Evolutionary conservation across 805 yeast species (phyloP), one percentile per base, ranked within the genome.

Genomic region (Jamesozyma piceae): DNA sequence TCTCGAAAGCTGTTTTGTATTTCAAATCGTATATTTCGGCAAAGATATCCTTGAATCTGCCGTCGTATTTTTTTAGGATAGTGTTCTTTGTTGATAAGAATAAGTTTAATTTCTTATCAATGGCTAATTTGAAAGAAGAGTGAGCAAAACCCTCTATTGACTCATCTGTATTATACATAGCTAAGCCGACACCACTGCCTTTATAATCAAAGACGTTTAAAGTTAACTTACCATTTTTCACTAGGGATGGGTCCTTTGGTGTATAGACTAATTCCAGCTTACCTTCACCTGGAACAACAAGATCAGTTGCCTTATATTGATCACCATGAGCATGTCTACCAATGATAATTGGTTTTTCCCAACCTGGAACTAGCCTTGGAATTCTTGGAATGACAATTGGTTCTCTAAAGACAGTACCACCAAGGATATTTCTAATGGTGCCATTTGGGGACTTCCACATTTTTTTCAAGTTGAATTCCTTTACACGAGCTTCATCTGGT

Each of bases 391-490:
- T 82, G 44, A 83, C 82, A 58, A 83, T 83, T 43, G 89, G 86
- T 60, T 83, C 92, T 65, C 92, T 75, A 66, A 83, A 83, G 27
- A 83, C 90, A 19, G 92, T 83, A 53, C 92, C 92, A 29, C 84
- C 85, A 48, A 83, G 64, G 43, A 82, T 81, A 63, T 83, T 83
- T 68, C 92, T 74, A 53, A 83, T 80, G 26, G 92, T 82, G 51
- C 92, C 92, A 58, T 83, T 83, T 50, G 92, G 92, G 18, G 90
- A 82, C 41, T 78, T 71, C 89, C 90, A 83, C 92, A 83, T 83
- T 58, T 83, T 75, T 57, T 79, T 79, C 61, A 83, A 69, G 38
- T 68, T 66, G 52, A 82, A 83, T 64, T 83, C 92, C 57, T 78
- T 68, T 37, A 83, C 90, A 62, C 92, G 72, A 21, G 75, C 78